Evolutionary conservation across 1,284 basidiomycete genomes (phyloP).

Genomic region (Boletus semigastroideus): DNA sequence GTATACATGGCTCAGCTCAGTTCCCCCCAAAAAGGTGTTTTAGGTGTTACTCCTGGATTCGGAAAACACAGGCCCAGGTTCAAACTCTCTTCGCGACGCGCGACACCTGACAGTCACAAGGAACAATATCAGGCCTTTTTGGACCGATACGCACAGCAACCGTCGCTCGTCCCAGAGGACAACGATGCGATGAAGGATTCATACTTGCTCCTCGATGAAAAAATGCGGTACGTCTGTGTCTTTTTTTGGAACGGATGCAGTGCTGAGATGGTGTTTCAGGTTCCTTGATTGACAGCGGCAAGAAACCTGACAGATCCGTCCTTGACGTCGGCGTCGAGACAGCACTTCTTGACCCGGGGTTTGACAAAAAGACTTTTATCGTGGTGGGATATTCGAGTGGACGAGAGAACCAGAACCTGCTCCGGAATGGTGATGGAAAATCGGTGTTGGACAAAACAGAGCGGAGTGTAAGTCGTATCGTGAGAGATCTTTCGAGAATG

Average conservation of each 20-base stretch:
- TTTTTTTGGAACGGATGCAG: not conserved
- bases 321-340: slow-evolving; percentile 11
- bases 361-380: slow-evolving; percentile 14
- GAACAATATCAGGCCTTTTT: slow-evolving; percentile 17
- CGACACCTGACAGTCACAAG: slow-evolving; percentile 8
- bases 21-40: slow-evolving; percentile 13
- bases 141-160: slow-evolving; percentile 4
- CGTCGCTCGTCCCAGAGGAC: slow-evolving; percentile 13
- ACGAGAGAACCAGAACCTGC: not conserved
- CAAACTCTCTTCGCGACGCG: slow-evolving; percentile 16
- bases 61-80: slow-evolving; percentile 15
- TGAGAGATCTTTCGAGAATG: too few species aligned
- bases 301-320: slow-evolving; percentile 17
- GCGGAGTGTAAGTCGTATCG: too few species aligned
- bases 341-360: slow-evolving; percentile 18
- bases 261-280: not conserved
- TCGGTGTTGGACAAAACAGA: not conserved
- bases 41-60: slow-evolving; percentile 16
- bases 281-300: slow-evolving; percentile 10
- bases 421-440: slow-evolving; percentile 10
- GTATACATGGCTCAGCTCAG: too few species aligned
- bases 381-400: slow-evolving; percentile 9
- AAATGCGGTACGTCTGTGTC: slow-evolving; percentile 8
- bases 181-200: slow-evolving; percentile 22
- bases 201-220: slow-evolving; percentile 19